Percentiles rank a stretch among this genome's conserved stretches.
Evolutionary conservation across 441 rosid genomes (phyloP).

Genomic region (Breynia disticha): DNA sequence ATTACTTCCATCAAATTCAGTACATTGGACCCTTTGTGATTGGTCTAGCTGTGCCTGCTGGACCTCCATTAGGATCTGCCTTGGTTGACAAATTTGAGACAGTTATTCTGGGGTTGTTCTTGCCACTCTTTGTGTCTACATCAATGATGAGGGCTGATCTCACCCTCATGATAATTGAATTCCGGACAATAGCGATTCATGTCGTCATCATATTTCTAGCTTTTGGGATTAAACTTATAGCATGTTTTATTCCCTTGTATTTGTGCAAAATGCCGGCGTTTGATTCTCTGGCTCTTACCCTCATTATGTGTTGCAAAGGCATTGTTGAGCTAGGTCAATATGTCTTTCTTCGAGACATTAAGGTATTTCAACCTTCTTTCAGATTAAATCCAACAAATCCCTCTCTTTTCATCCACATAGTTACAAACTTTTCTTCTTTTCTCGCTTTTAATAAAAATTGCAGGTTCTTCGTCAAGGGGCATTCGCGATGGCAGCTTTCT

Average conservation of each 20-base stretch:
- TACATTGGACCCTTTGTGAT: constrained; percentile 27
- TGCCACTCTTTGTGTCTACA: constrained; percentile 14
- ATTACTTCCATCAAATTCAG: neutral
- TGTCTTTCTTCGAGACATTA: constrained; percentile 4
- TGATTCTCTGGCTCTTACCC: constrained; percentile 19
- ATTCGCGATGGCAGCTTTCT: neutral
- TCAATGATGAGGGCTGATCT: constrained; percentile 15
- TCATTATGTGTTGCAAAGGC: constrained; percentile 26
- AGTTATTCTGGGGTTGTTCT: constrained; percentile 11
- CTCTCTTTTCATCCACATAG: neutral
- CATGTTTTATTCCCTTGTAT: constrained; percentile 11
- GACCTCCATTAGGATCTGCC: constrained; percentile 47
- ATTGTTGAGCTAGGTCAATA: constrained; percentile 18
- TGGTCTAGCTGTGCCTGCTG: constrained; percentile 36
- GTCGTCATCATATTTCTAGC: constrained; percentile 3
- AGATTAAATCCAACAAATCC: neutral
- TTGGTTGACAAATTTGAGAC: constrained; percentile 35
- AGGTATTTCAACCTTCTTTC: constrained; percentile 7
- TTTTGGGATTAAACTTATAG: constrained; percentile 13
- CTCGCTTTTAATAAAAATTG: neutral
- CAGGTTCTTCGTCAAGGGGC: constrained; percentile 9
- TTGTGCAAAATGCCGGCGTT: constrained; percentile 10
- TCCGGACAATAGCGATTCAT: constrained; percentile 13
- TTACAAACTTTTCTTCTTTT: neutral
- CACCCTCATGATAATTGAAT: neutral